Conservation (phyloP, 2,329 filamentous ascomycete species). For the Cladosporium sp. region DNA sequence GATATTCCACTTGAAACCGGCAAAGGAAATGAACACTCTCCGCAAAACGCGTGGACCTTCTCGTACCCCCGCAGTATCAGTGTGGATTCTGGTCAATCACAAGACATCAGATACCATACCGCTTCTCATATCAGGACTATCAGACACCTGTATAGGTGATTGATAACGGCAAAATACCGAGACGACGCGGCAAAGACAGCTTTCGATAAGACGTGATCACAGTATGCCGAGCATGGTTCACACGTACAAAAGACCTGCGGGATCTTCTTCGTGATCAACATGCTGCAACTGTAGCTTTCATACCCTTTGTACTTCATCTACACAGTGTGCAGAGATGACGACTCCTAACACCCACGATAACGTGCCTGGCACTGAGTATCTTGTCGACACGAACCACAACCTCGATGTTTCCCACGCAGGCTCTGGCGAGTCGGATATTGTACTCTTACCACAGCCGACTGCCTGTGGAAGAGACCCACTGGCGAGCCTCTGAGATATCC, state of each 20-base stretch:
- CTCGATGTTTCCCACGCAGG: conserved; percentile 23
- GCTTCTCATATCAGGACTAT: background rate
- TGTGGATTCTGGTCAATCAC: background rate
- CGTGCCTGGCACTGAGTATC: conserved; percentile 39
- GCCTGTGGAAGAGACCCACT: conserved; percentile 26
- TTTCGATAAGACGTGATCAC: background rate
- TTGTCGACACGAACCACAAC: conserved; percentile 34
- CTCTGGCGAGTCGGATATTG: conserved; percentile 33
- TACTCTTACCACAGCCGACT: conserved; percentile 38
- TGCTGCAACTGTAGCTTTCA: background rate
- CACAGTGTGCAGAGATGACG: background rate
- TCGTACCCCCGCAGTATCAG: conserved; percentile 1
- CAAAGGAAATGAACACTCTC: background rate
- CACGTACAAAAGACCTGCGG: background rate
- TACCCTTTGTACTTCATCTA: background rate
- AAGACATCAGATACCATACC: background rate
- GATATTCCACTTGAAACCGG: background rate
- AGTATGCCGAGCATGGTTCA: background rate
- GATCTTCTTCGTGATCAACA: background rate
- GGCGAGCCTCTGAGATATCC: background rate
- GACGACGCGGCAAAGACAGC: background rate
- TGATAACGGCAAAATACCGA: background rate
- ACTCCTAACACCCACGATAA: conserved; percentile 19
- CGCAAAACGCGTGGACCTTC: conserved; percentile 18
- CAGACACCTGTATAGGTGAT: background rate